Conservation (phyloP, 768 basidiomycete genomes). For the Crassisporium funariophilum region DNA sequence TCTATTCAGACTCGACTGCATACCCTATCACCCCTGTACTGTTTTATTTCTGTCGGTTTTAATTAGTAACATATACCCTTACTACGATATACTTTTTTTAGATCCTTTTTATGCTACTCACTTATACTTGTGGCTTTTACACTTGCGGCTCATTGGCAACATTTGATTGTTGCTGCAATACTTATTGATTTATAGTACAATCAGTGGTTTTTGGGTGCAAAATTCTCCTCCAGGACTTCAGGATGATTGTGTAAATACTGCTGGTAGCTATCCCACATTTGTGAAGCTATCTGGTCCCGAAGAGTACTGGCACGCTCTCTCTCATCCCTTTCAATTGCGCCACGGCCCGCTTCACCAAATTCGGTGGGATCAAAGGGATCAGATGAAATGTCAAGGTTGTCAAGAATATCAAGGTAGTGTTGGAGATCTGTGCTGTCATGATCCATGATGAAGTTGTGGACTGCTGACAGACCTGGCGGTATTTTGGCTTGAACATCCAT, state of each 20-base stretch:
- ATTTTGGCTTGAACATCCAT: slow-evolving; percentile 21
- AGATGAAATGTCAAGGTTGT: background rate
- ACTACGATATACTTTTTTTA: no score
- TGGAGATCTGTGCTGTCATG: slow-evolving; percentile 16
- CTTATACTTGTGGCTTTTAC: no score
- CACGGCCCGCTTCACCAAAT: slow-evolving; percentile 5
- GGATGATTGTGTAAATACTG: slow-evolving; percentile 11
- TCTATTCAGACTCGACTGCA: no score
- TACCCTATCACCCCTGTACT: no score
- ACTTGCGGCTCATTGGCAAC: no score
- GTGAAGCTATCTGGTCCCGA: slow-evolving; percentile 13
- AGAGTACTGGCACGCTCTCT: slow-evolving; percentile 6
- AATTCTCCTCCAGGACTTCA: slow-evolving; percentile 4
- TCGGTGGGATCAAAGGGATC: background rate
- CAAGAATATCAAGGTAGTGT: slow-evolving; percentile 5
- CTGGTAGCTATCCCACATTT: slow-evolving; percentile 21
- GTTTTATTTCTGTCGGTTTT: no score
- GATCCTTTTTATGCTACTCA: no score
- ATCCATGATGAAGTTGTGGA: slow-evolving; percentile 24
- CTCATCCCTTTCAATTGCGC: slow-evolving; percentile 10
- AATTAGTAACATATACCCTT: no score
- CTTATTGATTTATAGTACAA: no score
- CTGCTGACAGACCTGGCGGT: slow-evolving; percentile 21
- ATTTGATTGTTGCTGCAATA: no score
- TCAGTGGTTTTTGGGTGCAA: slow-evolving; percentile 5